These are phyloP conservation scores for Candida ortonii DNA, from an alignment of 805 yeast species.

Conservation along the genomic window DNA sequence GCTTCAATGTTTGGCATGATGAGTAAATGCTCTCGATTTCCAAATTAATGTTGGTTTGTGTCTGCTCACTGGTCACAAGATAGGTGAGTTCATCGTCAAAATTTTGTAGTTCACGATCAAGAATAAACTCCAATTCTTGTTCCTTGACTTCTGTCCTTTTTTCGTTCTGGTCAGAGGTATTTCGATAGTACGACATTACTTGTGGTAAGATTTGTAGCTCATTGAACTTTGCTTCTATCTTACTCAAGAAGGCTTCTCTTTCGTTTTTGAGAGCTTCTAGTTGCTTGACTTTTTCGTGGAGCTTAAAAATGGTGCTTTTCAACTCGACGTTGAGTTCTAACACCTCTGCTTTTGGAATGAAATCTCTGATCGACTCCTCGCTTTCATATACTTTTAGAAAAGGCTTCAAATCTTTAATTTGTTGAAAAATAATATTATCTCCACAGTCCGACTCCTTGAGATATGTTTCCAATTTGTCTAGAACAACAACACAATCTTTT, in stretches of 20 bases:
- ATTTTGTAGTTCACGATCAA: slow-evolving; percentile 41
- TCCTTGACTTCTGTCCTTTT: slow-evolving; percentile 26
- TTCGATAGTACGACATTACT: slow-evolving; percentile 35
- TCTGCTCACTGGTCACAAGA: slow-evolving; percentile 39
- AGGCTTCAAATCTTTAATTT: slow-evolving; percentile 48
- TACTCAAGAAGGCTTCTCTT: slow-evolving; percentile 40
- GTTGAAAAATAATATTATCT: slow-evolving; percentile 50
- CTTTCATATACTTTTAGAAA: slow-evolving; percentile 39
- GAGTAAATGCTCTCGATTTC: slow-evolving; percentile 37
- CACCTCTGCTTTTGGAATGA: slow-evolving; percentile 41
- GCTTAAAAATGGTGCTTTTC: slow-evolving; percentile 31
- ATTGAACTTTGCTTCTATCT: slow-evolving; percentile 42
- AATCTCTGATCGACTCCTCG: slow-evolving; percentile 30
- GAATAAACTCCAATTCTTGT: slow-evolving; percentile 36
- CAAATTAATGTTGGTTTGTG: slow-evolving; percentile 33
- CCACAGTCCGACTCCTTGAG: slow-evolving; percentile 58
- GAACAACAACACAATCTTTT: slow-evolving; percentile 35
- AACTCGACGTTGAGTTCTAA: slow-evolving; percentile 35
- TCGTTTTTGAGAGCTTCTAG: slow-evolving; percentile 33
- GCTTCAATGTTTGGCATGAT: slow-evolving; percentile 32
- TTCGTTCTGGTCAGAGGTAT: slow-evolving; percentile 38
- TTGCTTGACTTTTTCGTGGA: slow-evolving; percentile 35
- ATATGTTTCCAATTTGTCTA: slow-evolving; percentile 46
- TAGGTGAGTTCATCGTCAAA: slow-evolving; percentile 50
- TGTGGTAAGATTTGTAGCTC: slow-evolving; percentile 51